phyloP scores from a whole-genome alignment of 495 filamentous ascomycete species.

The Eremomyces bilateralis region DNA sequence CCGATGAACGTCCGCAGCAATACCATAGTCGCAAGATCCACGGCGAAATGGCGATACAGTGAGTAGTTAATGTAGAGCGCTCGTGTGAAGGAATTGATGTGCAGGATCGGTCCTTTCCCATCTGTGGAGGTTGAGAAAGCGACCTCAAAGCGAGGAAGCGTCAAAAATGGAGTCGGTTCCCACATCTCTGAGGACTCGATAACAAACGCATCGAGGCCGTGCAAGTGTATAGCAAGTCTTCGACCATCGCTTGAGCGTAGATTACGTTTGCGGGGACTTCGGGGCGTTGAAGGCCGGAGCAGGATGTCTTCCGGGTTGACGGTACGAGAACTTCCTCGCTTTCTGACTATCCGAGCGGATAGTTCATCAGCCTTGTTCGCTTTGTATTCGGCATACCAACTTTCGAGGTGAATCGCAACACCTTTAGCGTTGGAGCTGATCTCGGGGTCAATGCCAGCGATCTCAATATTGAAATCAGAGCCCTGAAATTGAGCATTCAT shows the following conservation, averaged over 20 bases:
- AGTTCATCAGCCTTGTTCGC: slow-evolving; percentile 47
- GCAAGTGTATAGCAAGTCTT: slow-evolving; percentile 55
- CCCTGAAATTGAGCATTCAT: slow-evolving; percentile 66
- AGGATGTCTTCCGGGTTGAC: slow-evolving; percentile 25
- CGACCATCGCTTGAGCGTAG: slow-evolving; percentile 49
- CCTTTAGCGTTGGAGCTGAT: slow-evolving; percentile 63
- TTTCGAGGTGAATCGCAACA: slow-evolving; percentile 66
- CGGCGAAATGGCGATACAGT: slow-evolving; percentile 80
- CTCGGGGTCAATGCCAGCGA: slow-evolving; percentile 67
- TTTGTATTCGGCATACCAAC: slow-evolving; percentile 79
- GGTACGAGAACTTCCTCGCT: slow-evolving; percentile 26
- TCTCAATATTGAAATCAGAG: slow-evolving; percentile 69
- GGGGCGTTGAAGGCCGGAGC: slow-evolving; percentile 34
- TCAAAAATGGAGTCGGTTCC: slow-evolving; percentile 70
- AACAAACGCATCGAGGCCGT: slow-evolving; percentile 71
- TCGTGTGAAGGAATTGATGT: slow-evolving; percentile 61
- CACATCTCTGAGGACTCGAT: slow-evolving; percentile 68
- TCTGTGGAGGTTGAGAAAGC: slow-evolving; percentile 70
- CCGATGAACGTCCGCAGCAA: slow-evolving; percentile 44
- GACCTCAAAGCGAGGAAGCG: slow-evolving; percentile 69
- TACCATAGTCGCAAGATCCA: slow-evolving; percentile 58
- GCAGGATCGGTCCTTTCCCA: slow-evolving; percentile 62
- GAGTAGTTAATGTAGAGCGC: slow-evolving; percentile 74
- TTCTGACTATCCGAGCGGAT: slow-evolving; percentile 27
- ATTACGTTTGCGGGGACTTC: slow-evolving; percentile 33